Base-by-base conservation (phyloP, 257 asterid genomes). In the Cruciata laevipes region DNA sequence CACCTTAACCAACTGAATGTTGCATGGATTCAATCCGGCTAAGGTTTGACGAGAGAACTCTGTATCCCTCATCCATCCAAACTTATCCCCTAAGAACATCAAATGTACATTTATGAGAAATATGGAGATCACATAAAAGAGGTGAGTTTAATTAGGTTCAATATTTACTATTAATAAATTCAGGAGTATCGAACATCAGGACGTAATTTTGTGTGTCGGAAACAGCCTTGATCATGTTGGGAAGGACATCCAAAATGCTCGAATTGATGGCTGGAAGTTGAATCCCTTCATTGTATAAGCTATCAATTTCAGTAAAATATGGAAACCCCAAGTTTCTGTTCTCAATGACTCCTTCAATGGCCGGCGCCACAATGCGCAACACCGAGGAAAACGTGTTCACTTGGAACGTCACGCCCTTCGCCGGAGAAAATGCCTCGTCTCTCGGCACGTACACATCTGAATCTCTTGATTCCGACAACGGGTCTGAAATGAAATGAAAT, bases 401-500 rank as follows among this genome's bases (percentile, higher is more conserved):
- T 0, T 66, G 21, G 84, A 87, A 84, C 4, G 83, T 63, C 63
- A 17, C 0, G 30, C 61, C 47, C 81, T 89, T 89, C 6, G 83
- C 71, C 66, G 84, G 86, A 3, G 91, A 72, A 59, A 90, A 87
- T 3, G 82, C 78, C 65, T 90, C 95, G 66, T 87, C 95, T 66
- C 96, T 82, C 9, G 96, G 96, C 37, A 89, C 89, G 44, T 89
- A 89, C 0, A 76, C 23, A 18, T 0, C 0, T 2, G 9, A 0
- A 44, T 69, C 30, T 74, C 84, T 83, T 0, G 87, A 25, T 79
- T 87, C 96, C 0, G 91, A 82, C 47, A 71, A 66, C 32, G 90
- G 85, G 75, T 89, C 96, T 85, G 73, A 74, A 66, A 13, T 3
- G 16, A 30, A 56, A 56, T n/a, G n/a, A n/a, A n/a, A n/a, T n/a